Base-by-base conservation (phyloP, 2,329 filamentous ascomycete genomes). In the Seiridium cupressi region DNA sequence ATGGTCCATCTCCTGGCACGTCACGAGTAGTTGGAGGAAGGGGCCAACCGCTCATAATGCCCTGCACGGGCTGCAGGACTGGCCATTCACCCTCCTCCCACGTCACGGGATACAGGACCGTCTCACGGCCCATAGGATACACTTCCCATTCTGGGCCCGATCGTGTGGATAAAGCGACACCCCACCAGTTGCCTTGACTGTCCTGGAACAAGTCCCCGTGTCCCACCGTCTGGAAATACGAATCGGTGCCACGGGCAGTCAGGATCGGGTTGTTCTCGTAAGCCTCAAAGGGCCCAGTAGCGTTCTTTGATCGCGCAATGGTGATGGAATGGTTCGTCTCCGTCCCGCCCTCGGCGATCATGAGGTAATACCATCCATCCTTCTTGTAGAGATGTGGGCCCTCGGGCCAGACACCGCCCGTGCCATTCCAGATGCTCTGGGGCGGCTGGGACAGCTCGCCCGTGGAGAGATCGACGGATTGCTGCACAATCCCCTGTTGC, bases 81-180 rank as follows among this genome's bases (percentile, higher is more conserved):
- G 82, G 83, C 78, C 80, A 85, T 5, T 77, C 73, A 0, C 74
- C 77, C 3, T 74, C 69, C 0, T 73, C 58, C 83, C 81, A 86
- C 0, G 71, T 78, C 1, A 77, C 80, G 4, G 49, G 49, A 8
- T 51, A 51, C 3, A 51, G 67, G 0, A 82, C 76, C 0, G 78
- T 79, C 66, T 85, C 82, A 11, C 82, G 72, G 1, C 82, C 82
- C 81, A 83, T 82, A 0, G 80, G 79, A 63, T 78, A 82, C 32
- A 70, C 70, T 38, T 65, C 61, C 64, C 72, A 80, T 46, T 68
- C 69, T 0, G 76, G 73, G 0, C 76, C 78, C 13, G 51, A 61
- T 1, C 53, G 46, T 31, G 60, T 59, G 10, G 49, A 35, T 34
- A 51, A 34, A 31, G 49, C 49, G 32, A 38, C 49, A 35, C 72